Percentiles rank a stretch among this genome's conserved stretches.
Conservation (phyloP, 352 stramenopile genomes). For the Phytophthora melonis region DNA sequence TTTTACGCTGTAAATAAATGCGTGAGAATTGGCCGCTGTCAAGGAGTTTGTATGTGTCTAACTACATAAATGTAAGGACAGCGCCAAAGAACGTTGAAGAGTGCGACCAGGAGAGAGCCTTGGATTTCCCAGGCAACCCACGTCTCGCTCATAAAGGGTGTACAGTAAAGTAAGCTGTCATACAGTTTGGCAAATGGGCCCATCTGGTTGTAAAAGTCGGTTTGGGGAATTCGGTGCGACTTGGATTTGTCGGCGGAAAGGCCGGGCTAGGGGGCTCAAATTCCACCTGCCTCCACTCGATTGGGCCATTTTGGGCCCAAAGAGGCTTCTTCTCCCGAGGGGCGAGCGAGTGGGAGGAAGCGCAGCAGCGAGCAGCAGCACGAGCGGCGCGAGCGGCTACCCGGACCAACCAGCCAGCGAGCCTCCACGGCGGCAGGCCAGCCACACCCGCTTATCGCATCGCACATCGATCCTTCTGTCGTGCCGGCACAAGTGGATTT, state of each 20-base stretch:
- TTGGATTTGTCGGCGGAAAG: constrained; percentile 37
- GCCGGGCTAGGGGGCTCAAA: constrained; percentile 13
- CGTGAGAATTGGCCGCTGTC: constrained; percentile 24
- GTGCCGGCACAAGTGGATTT: neutral
- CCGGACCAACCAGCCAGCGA: neutral
- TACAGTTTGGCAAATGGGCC: neutral
- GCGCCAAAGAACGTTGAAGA: neutral
- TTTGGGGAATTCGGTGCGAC: constrained; percentile 35
- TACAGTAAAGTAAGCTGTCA: neutral
- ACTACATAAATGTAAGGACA: neutral
- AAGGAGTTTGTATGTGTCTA: neutral
- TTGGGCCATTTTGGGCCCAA: constrained; percentile 13
- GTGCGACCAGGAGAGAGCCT: no score
- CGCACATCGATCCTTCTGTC: neutral
- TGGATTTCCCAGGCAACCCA: neutral
- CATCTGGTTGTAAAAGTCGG: constrained; percentile 17
- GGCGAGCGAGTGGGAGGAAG: constrained; percentile 30
- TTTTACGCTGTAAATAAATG: constrained; percentile 30
- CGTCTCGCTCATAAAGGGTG: neutral
- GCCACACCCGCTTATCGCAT: neutral
- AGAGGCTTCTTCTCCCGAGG: constrained; percentile 40
- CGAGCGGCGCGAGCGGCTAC: constrained; percentile 8
- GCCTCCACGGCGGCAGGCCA: neutral
- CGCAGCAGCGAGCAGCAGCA: neutral
- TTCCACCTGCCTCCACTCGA: constrained; percentile 12